phyloP scores from a whole-genome alignment of 2,329 filamentous ascomycete species.

The Venturia pyrina region DNA sequence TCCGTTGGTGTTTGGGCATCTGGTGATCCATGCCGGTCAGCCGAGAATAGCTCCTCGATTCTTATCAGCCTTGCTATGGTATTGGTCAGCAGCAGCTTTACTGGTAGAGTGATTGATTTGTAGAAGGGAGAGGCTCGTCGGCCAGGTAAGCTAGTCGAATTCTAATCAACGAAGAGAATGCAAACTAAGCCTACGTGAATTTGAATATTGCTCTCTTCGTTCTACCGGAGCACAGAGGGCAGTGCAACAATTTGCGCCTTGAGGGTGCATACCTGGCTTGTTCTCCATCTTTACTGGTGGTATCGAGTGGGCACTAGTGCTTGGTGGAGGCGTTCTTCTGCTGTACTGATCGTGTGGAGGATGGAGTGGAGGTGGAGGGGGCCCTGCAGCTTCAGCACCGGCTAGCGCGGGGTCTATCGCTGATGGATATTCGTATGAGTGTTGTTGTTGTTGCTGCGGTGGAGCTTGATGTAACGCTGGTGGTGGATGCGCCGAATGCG shows the following conservation, averaged over 20 bases:
- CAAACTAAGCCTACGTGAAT: not conserved
- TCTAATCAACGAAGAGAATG: not conserved
- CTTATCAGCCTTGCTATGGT: conserved; percentile 32
- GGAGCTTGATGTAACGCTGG: not conserved
- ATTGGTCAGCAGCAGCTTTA: not conserved
- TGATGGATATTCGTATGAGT: conserved; percentile 17
- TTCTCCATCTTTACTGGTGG: conserved; percentile 2
- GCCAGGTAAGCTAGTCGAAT: not conserved
- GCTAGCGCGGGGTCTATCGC: conserved; percentile 12
- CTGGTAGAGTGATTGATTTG: not conserved
- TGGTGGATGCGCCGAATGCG: not conserved
- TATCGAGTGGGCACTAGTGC: not conserved
- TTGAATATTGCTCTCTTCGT: not conserved
- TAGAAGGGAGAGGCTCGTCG: conserved; percentile 3
- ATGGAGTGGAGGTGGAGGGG: not conserved
- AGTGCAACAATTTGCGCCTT: not conserved
- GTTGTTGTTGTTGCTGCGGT: conserved; percentile 18
- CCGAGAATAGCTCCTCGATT: conserved; percentile 60
- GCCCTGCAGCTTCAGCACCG: not conserved
- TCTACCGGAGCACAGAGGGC: not conserved
- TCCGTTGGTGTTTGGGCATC: not conserved
- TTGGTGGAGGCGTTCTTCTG: conserved; percentile 31
- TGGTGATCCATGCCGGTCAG: conserved; percentile 16
- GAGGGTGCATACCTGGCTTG: conserved; percentile 4
- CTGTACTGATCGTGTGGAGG: not conserved